Base-by-base conservation (phyloP, 2,329 filamentous ascomycete species). In the Ophiocordyceps camponoti-leonardi region DNA sequence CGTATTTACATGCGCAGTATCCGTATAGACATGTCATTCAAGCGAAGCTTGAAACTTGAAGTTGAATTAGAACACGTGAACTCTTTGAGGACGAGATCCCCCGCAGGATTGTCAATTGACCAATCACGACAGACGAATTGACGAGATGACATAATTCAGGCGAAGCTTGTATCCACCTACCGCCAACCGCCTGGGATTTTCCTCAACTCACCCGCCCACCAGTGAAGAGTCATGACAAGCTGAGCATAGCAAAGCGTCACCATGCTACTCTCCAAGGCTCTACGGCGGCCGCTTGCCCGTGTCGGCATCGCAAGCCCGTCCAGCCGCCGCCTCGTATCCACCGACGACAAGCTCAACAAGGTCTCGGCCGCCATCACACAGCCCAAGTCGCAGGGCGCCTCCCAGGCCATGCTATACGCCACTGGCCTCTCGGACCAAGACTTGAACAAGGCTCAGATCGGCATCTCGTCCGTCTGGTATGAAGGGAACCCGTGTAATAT, bases 401-500 rank as follows among this genome's bases (percentile, higher is more conserved):
- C 92, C 40, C 92, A 98, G 70, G 92, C 93, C 52, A 98, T 98
- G 93, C 74, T 98, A 47, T 98, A 94, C 71, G 92, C 86, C 53
- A 95, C 90, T 1, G 93, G 93, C 45, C 71, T 98, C 56, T 77
- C 69, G 40, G 85, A 94, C 59, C 73, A 75, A 47, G 88, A 94
- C 64, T 85, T 96, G 81, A 81, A 83, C 69, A 98, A 96, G 71
- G 83, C 92, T 23, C 93, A 98, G 70, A 82, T 98, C 54, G 92
- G 92, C 53, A 96, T 98, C 61, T 94, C 90, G 40, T 95, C 88
- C 6, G 88, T 96, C 49, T 98, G 92, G 92, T 95, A 90, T 67
- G 83, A 86, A 55, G 92, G 92, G 47, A 98, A 98, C 68, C 92
- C 92, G 23, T 98, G 92, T 73, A 98, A 98, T 69, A 98, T 95